A percentile compares a stretch with the other conserved stretches of the same genome.
phyloP scores from a whole-genome alignment of 2,329 filamentous ascomycete genomes.

The Paraphaeosphaeria sporulosa region DNA sequence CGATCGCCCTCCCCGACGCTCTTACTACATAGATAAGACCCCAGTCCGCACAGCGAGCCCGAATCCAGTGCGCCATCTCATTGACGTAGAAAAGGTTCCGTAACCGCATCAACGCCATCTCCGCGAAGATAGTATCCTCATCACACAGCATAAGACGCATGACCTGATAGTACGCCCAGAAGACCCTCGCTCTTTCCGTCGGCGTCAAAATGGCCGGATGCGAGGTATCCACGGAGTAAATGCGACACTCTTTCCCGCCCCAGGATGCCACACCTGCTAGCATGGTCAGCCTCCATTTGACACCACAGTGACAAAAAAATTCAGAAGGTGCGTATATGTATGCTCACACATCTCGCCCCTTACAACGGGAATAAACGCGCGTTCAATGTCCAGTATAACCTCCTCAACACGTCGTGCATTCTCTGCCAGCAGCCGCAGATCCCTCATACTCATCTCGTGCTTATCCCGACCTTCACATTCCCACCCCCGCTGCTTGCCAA shows the following conservation, averaged over 20 bases:
- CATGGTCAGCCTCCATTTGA: slow-evolving; percentile 1
- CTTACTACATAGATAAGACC: slow-evolving; percentile 1
- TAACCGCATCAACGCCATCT: slow-evolving; percentile 3
- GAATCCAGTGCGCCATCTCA: slow-evolving; percentile 3
- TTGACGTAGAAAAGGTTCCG: slow-evolving; percentile 5
- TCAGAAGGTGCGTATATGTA: slow-evolving; percentile 4
- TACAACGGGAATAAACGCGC: slow-evolving; percentile 2
- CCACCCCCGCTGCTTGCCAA: slow-evolving; percentile 1
- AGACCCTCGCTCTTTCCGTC: slow-evolving; percentile 1
- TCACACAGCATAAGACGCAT: slow-evolving; percentile 1
- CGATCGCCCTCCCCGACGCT: slow-evolving; percentile 3
- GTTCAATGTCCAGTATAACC: slow-evolving; percentile 5
- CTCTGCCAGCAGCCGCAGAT: slow-evolving; percentile 2
- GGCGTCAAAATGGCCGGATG: slow-evolving; percentile 1
- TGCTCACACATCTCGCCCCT: slow-evolving; percentile 2
- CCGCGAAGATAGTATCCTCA: slow-evolving; percentile 2
- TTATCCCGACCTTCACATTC: slow-evolving; percentile 5
- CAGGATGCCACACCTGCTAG: slow-evolving; percentile 2
- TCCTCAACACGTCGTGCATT: slow-evolving; percentile 3
- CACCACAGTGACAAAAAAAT: slow-evolving; percentile 1
- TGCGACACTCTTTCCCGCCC: slow-evolving; percentile 3
- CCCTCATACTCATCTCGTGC: slow-evolving; percentile 2
- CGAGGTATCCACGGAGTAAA: slow-evolving; percentile 1
- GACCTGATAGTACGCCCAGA: slow-evolving; percentile 3
- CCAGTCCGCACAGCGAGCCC: not conserved